A percentile compares a stretch with the other conserved stretches of the same genome.
Conservation (phyloP, 257 asterid genomes). For the Solanum chilense region DNA sequence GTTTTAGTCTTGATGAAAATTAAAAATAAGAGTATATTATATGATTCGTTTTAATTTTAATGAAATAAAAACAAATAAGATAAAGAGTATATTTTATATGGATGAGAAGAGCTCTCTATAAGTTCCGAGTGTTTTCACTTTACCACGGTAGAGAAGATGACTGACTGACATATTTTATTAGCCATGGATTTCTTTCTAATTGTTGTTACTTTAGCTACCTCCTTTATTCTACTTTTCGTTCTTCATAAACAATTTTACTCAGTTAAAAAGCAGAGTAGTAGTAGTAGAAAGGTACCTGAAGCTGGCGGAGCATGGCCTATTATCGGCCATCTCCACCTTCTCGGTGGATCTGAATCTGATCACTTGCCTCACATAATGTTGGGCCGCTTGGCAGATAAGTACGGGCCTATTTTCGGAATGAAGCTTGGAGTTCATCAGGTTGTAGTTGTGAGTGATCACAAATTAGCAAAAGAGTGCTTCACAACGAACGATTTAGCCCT, state of each 20-base stretch:
- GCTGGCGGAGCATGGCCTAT: slow-evolving; percentile 15
- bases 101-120: background rate
- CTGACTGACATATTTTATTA: background rate
- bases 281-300: background rate
- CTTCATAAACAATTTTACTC: background rate
- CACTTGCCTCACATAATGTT: slow-evolving; percentile 9
- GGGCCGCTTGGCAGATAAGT: slow-evolving; percentile 9
- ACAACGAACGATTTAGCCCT: slow-evolving; percentile 5
- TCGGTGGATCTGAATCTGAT: background rate
- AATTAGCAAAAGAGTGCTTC: slow-evolving; percentile 11
- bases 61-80: no score
- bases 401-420: slow-evolving; percentile 17
- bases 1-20: no score
- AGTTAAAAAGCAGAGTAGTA: background rate
- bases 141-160: background rate
- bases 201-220: background rate
- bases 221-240: background rate
- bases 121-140: background rate
- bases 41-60: no score
- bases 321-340: slow-evolving; percentile 23
- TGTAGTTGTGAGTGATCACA: slow-evolving; percentile 6
- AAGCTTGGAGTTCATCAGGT: slow-evolving; percentile 1
- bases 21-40: no score
- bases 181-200: background rate
- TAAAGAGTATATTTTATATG: no score